Conservation (phyloP, 495 filamentous ascomycete genomes). For the Hyphodiscus hymeniophilus region DNA sequence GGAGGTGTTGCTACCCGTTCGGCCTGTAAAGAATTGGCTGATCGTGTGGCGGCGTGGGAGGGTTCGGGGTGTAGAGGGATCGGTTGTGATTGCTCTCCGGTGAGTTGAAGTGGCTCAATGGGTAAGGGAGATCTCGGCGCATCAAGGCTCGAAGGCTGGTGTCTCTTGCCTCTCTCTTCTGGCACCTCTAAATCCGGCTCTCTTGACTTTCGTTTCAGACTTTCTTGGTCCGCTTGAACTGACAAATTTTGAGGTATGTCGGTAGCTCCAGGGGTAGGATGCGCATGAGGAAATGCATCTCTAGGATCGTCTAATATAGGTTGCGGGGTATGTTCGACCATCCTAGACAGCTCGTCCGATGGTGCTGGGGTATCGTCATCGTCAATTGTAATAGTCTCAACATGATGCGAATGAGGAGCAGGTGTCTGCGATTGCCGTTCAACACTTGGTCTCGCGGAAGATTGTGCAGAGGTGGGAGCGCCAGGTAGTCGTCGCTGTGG, state of each 20-base stretch:
- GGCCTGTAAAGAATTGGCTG: too few relatives aligned
- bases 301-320: too few relatives aligned
- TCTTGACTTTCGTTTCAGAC: constrained; percentile 7
- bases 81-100: not conserved
- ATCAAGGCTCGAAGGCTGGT: not conserved
- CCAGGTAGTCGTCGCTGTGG: constrained; percentile 6
- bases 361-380: not conserved
- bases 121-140: not conserved
- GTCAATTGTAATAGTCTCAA: not conserved
- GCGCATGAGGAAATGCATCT: too few relatives aligned
- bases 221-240: not conserved
- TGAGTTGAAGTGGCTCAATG: not conserved
- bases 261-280: too few relatives aligned
- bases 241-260: not conserved
- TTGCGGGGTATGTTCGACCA: not conserved
- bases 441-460: constrained; percentile 18
- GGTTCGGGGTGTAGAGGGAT: not conserved
- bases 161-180: not conserved
- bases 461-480: constrained; percentile 10
- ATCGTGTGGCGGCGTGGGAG: too few relatives aligned
- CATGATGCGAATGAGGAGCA: constrained; percentile 3
- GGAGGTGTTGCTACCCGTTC: too few relatives aligned
- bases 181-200: constrained; percentile 2
- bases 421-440: constrained; percentile 22
- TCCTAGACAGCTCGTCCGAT: not conserved